Percentiles rank a stretch among this genome's conserved stretches.
phyloP scores from a whole-genome alignment of 2,329 filamentous ascomycete genomes.

The Arthroderma sp. region DNA sequence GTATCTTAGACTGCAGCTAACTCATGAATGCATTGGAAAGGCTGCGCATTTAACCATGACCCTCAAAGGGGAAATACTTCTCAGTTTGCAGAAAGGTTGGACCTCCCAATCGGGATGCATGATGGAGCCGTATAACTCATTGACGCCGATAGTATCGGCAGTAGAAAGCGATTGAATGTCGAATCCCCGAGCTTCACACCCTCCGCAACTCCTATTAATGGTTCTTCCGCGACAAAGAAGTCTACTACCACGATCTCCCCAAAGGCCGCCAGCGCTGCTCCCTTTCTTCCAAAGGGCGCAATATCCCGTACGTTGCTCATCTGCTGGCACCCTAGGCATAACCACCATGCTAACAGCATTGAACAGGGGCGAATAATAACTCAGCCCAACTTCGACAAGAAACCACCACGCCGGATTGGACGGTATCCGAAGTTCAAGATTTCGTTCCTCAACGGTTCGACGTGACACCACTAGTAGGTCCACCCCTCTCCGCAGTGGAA shows the following conservation, averaged over 20 bases:
- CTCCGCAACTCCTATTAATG: constrained; percentile 26
- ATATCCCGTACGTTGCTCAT: constrained; percentile 20
- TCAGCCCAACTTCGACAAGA: constrained; percentile 23
- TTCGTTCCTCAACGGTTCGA: constrained; percentile 42
- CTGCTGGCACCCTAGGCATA: neutral
- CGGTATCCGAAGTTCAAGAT: constrained; percentile 32
- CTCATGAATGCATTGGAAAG: constrained; percentile 20
- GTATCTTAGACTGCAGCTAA: constrained; percentile 1
- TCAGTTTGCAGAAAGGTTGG: constrained; percentile 28
- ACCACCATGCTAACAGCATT: neutral
- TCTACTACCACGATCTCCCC: constrained; percentile 61
- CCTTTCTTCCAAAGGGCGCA: constrained; percentile 30
- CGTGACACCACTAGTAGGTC: constrained; percentile 28
- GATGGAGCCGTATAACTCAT: neutral
- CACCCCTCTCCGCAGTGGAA: neutral
- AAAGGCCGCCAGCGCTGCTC: constrained; percentile 76
- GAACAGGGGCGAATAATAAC: constrained; percentile 3
- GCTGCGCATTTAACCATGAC: constrained; percentile 81
- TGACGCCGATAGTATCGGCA: constrained; percentile 10
- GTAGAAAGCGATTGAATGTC: constrained; percentile 71
- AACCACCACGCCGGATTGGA: constrained; percentile 29
- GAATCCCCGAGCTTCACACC: constrained; percentile 95
- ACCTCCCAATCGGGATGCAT: neutral
- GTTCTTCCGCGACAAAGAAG: constrained; percentile 42
- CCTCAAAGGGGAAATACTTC: constrained; percentile 45